Evolutionary conservation across 2,329 filamentous ascomycete species (phyloP).

Genomic region (Westerdykella sp.): DNA sequence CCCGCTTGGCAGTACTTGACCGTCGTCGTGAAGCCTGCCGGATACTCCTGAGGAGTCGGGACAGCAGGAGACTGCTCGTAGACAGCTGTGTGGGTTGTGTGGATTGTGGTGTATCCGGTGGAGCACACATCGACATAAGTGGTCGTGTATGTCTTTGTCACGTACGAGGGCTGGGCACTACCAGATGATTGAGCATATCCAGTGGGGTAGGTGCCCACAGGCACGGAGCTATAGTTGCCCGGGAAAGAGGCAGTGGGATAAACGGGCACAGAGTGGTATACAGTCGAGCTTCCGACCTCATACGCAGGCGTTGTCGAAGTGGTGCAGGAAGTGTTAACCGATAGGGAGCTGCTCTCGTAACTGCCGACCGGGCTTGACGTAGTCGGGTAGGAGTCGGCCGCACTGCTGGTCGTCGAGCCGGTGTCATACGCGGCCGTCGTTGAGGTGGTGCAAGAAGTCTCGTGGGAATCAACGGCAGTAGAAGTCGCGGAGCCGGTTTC

Average conservation of each 20-base stretch:
- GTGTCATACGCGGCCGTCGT: conserved; percentile 2
- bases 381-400: background rate
- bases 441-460: too few relatives aligned
- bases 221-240: too few relatives aligned
- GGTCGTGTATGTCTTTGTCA: conserved; percentile 21
- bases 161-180: background rate
- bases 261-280: background rate
- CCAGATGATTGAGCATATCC: background rate
- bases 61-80: conserved; percentile 12
- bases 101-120: conserved; percentile 29
- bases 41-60: conserved; percentile 2
- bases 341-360: conserved; percentile 2
- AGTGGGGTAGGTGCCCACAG: background rate
- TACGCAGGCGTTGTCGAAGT: background rate
- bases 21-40: conserved; percentile 22
- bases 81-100: conserved; percentile 21
- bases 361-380: background rate
- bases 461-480: too few relatives aligned
- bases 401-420: conserved; percentile 2
- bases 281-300: background rate
- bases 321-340: too few relatives aligned
- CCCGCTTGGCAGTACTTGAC: conserved; percentile 23
- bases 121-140: conserved; percentile 30
- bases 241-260: background rate
- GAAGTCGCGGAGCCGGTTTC: conserved; percentile 6